A percentile compares a stretch with the other conserved stretches of the same genome.
These are phyloP conservation scores for Intubia oerlemansii DNA, from an alignment of 2,329 filamentous ascomycete species.

Conservation along the genomic window DNA sequence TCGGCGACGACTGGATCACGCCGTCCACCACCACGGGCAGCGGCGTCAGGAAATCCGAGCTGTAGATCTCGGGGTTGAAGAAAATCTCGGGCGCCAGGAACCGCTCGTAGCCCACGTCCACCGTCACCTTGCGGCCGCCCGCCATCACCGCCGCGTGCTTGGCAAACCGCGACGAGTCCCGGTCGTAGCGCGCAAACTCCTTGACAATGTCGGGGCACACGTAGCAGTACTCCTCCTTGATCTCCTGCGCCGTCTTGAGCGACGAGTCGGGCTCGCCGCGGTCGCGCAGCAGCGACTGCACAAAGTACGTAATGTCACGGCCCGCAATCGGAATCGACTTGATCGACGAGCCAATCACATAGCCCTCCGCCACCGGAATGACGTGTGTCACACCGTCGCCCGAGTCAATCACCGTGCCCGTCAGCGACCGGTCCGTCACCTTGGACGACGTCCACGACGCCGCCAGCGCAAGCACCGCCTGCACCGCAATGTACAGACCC, in stretches of 20 bases:
- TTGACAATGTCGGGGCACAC: conserved; percentile 98
- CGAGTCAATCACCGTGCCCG: conserved; percentile 94
- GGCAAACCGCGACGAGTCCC: conserved; percentile 73
- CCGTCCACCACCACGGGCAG: conserved; percentile 85
- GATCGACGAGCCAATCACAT: conserved; percentile 97
- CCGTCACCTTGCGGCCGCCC: conserved; percentile 62
- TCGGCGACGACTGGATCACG: conserved; percentile 93
- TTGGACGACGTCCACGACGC: conserved; percentile 98
- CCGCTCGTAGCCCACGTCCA: conserved; percentile 93
- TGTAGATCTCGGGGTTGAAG: conserved; percentile 99
- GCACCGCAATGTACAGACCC: conserved; percentile 94
- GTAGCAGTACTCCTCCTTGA: conserved; percentile 98
- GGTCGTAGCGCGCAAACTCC: conserved; percentile 87
- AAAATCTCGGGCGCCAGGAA: conserved; percentile 98
- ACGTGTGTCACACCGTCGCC: conserved; percentile 98
- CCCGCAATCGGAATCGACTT: conserved; percentile 97
- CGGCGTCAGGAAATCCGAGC: conserved; percentile 91
- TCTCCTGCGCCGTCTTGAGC: conserved; percentile 89
- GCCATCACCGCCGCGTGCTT: conserved; percentile 76
- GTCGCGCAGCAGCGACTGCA: conserved; percentile 87
- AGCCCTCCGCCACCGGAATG: conserved; percentile 94
- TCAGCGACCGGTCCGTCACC: conserved; percentile 86
- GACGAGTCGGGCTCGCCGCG: conserved; percentile 92
- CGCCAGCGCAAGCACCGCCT: conserved; percentile 86
- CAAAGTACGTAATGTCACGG: conserved; percentile 96